A percentile compares a stretch with the other conserved stretches of the same genome.
phyloP scores from a whole-genome alignment of 1,284 basidiomycete genomes.

The Marasmius fiardii region DNA sequence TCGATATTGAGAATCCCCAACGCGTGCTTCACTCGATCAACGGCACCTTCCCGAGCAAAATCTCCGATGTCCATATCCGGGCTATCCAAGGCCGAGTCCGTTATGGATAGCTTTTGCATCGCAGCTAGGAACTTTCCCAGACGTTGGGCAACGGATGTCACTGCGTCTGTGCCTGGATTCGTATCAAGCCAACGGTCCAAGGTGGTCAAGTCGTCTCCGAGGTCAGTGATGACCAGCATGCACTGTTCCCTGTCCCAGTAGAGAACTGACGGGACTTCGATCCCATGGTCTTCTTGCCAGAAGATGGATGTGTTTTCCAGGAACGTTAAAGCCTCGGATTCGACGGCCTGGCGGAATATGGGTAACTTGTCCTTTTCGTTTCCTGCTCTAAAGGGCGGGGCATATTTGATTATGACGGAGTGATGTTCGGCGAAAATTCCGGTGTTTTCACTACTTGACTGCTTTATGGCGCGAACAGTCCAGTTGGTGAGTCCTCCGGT shows the following conservation, averaged over 20 bases:
- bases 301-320: not conserved
- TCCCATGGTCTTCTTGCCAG: not conserved
- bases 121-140: not conserved
- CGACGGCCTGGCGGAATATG: conserved; percentile 3
- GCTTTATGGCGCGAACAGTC: conserved; percentile 5
- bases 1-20: not conserved
- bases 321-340: not conserved
- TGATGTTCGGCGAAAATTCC: not conserved
- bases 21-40: not conserved
- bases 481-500: conserved; percentile 4
- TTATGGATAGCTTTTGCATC: not conserved
- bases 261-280: conserved; percentile 2
- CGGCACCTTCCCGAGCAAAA: not conserved
- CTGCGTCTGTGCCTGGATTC: not conserved
- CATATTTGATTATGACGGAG: too few species aligned
- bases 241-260: not conserved
- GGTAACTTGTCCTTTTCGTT: too few species aligned
- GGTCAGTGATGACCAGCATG: conserved; percentile 5
- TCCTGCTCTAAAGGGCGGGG: too few species aligned
- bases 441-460: not conserved
- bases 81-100: not conserved
- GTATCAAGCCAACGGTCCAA: not conserved
- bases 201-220: not conserved
- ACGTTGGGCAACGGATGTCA: not conserved
- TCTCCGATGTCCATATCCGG: not conserved